Conservation (phyloP, 2,329 filamentous ascomycete genomes). For the Daldinia sp. region DNA sequence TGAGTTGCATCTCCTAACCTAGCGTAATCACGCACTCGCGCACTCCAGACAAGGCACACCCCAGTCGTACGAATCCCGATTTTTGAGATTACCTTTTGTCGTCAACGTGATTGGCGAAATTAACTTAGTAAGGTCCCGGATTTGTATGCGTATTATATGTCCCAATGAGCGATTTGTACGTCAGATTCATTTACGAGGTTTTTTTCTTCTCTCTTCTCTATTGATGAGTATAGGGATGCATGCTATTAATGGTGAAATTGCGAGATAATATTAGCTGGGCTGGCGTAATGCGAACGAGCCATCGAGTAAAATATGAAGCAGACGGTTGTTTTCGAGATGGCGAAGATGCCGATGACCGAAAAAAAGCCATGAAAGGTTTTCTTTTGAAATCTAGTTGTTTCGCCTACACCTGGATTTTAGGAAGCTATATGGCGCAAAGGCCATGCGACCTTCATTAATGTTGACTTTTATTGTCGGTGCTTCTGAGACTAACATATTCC, state of each 20-base stretch:
- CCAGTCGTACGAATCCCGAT: conserved; percentile 41
- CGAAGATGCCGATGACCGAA: conserved; percentile 35
- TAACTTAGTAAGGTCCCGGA: conserved; percentile 23
- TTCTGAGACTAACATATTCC: conserved; percentile 28
- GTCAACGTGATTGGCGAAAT: conserved; percentile 40
- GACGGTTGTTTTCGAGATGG: conserved; percentile 19
- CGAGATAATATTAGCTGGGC: background rate
- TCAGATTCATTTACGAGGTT: conserved; percentile 15
- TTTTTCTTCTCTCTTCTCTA: background rate
- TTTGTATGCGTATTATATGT: conserved; percentile 14
- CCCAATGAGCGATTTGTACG: conserved; percentile 15
- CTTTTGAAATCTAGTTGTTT: conserved; percentile 16
- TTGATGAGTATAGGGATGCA: conserved; percentile 5
- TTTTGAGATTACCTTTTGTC: conserved; percentile 36
- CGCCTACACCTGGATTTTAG: conserved; percentile 14
- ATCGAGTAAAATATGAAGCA: conserved; percentile 14
- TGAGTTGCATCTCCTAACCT: conserved; percentile 27
- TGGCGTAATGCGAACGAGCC: background rate
- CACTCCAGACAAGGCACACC: conserved; percentile 33
- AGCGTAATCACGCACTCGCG: conserved; percentile 42
- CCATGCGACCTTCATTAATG: conserved; percentile 22
- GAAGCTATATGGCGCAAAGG: conserved; percentile 8
- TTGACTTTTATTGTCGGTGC: conserved; percentile 12
- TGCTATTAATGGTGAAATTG: conserved; percentile 8
- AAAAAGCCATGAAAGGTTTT: conserved; percentile 16